Percentiles rank a stretch among this genome's conserved stretches.
Conservation (phyloP, 2,329 filamentous ascomycete genomes). For the Nannizziopsis arthrosporioides region DNA sequence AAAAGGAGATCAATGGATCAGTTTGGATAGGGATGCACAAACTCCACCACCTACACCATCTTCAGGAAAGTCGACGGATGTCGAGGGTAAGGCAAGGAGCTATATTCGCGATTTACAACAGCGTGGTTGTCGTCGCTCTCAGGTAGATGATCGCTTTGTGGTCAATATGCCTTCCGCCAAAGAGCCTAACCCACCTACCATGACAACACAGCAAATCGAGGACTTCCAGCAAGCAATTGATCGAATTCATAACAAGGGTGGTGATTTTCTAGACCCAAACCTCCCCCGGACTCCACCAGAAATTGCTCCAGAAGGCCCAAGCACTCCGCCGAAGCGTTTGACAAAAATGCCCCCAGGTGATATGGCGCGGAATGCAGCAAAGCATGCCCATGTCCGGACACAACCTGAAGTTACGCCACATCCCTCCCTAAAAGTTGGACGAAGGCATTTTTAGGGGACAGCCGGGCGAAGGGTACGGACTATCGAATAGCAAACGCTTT, state of each 20-base stretch:
- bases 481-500: not conserved
- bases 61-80: constrained; percentile 2
- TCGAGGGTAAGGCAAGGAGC: constrained; percentile 11
- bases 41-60: constrained; percentile 16
- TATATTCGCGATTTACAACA: constrained; percentile 20
- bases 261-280: constrained; percentile 24
- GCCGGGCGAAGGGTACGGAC: constrained; percentile 3
- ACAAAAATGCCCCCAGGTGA: constrained; percentile 2
- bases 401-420: constrained; percentile 28
- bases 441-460: constrained; percentile 21
- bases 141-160: constrained; percentile 33
- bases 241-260: constrained; percentile 22
- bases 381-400: constrained; percentile 2
- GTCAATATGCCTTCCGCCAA: constrained; percentile 35
- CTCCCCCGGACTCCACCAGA: constrained; percentile 25
- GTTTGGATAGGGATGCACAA: constrained; percentile 20
- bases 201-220: constrained; percentile 30
- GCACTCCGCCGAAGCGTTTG: constrained; percentile 20
- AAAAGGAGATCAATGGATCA: constrained; percentile 28
- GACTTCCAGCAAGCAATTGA: constrained; percentile 32
- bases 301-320: constrained; percentile 22
- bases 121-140: constrained; percentile 23
- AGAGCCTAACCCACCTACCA: constrained; percentile 31
- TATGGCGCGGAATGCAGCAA: not conserved
- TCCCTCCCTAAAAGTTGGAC: not conserved